Percentiles rank a stretch among this genome's conserved stretches.
Conservation (phyloP, 139 green algal genomes). For the Zygnema cylindricum region DNA sequence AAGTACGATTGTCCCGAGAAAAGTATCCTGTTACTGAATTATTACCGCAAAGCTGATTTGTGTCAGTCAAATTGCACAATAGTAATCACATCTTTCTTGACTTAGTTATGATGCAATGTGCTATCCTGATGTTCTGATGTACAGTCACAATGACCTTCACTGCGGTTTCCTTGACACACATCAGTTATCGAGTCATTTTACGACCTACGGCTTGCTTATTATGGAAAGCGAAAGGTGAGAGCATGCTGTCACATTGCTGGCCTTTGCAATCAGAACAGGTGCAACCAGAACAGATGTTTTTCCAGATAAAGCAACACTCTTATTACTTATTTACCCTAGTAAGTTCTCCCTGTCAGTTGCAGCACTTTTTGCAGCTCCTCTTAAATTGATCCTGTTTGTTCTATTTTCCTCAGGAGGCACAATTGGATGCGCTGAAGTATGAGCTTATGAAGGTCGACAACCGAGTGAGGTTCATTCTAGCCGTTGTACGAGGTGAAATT, state of each 20-base stretch:
- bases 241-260: no score
- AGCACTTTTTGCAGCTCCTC: no score
- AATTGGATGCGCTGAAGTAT: conserved; percentile 58
- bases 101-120: not conserved
- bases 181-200: conserved; percentile 88
- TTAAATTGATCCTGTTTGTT: not conserved
- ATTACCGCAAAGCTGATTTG: no score
- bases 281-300: no score
- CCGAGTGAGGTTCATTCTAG: conserved; percentile 90
- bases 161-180: not conserved
- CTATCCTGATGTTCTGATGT: not conserved
- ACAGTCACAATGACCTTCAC: not conserved
- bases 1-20: conserved; percentile 87
- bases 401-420: conserved; percentile 23
- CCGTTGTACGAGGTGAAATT: conserved; percentile 85
- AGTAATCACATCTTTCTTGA: not conserved
- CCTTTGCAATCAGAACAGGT: no score
- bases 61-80: no score
- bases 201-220: conserved; percentile 84
- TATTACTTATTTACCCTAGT: no score
- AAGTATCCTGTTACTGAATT: conserved; percentile 61
- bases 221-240: conserved; percentile 79
- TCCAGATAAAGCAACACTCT: no score
- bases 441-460: conserved; percentile 85
- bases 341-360: no score